Evolutionary conservation across 2,329 filamentous ascomycete species (phyloP), one percentile per base, ranked within the genome.

Genomic region (Hyphodiscus sp.): DNA sequence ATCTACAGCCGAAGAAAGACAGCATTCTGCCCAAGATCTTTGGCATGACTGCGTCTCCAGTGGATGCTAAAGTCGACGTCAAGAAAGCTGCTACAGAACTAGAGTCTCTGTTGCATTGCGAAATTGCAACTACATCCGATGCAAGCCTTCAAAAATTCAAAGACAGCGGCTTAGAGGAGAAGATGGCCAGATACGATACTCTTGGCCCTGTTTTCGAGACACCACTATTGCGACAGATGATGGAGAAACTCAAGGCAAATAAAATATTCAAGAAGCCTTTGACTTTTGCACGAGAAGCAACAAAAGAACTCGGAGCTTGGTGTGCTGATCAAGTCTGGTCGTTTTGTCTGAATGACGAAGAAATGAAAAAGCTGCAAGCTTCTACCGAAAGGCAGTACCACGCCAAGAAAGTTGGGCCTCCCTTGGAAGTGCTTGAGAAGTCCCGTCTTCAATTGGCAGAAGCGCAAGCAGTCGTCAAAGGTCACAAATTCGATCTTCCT

Each of bases 1-100:
- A 96, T 65, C 63, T 76, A 2, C 47, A 56, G 8, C 73, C 76
- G 29, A 61, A 68, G 1, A 71, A 75, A 0, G 58, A 68, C 0
- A 62, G 66, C 0, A 72, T 71, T 47, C 77, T 83, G 4, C 94
- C 94, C 3, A 86, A 85, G 41, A 84, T 99, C 19, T 87, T 99
- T 60, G 92, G 92, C 23, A 96, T 97, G 92, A 99, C 94, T 1
- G 94, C 94, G 8, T 97, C 94, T 0, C 94, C 94, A 0, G 86
- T 96, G 2, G 91, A 97, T 71, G 83, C 89, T 0, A 87, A 89
- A 64, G 79, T 80, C 0, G 84, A 96, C 59, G 78, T 95, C 26
- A 74, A 76, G 16, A 75, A 81, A 55, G 89, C 88, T 41, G 87
- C 89, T 0, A 73, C 74, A 55, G 82, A 88, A 50, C 78, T 99